phyloP scores from a whole-genome alignment of 1,284 basidiomycete genomes.

The Austroboletus novae-zelandiae region DNA sequence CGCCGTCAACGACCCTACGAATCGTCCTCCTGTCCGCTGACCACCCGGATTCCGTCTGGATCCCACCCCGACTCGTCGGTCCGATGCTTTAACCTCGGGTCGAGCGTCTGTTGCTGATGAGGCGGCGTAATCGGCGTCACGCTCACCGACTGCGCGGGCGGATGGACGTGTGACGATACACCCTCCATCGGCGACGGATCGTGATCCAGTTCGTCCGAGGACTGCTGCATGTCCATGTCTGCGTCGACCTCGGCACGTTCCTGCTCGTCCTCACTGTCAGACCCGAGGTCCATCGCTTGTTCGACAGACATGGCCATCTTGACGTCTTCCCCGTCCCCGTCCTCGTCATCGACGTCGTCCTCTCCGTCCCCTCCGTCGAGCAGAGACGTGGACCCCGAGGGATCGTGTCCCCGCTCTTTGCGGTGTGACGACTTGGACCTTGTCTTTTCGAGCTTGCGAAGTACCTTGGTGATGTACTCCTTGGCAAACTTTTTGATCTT shows the following conservation, averaged over 20 bases:
- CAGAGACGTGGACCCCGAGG: conserved; percentile 25
- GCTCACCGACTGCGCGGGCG: conserved; percentile 25
- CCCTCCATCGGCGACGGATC: conserved; percentile 35
- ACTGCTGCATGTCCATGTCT: conserved; percentile 27
- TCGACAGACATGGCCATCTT: conserved; percentile 46
- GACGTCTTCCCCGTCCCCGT: conserved; percentile 26
- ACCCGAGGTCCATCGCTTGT: conserved; percentile 51
- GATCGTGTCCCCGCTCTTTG: conserved; percentile 15
- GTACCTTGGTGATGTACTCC: conserved; percentile 76
- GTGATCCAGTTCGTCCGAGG: conserved; percentile 27
- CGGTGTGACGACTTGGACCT: conserved; percentile 21
- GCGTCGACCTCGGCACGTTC: conserved; percentile 27
- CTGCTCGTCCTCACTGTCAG: conserved; percentile 36
- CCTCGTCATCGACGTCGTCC: conserved; percentile 25
- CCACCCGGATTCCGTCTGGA: conserved; percentile 18
- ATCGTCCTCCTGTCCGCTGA: conserved; percentile 13
- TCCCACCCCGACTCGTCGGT: conserved; percentile 31
- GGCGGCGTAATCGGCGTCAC: conserved; percentile 33
- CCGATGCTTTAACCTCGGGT: conserved; percentile 31
- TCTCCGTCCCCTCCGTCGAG: conserved; percentile 21
- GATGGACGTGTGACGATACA: conserved; percentile 24
- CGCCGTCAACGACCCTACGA: not conserved
- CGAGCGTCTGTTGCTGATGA: conserved; percentile 22
- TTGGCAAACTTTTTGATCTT: conserved; percentile 96
- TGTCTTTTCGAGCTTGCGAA: conserved; percentile 62